phyloP scores from a whole-genome alignment of 768 basidiomycete species.

The Rhodocollybia butyracea region DNA sequence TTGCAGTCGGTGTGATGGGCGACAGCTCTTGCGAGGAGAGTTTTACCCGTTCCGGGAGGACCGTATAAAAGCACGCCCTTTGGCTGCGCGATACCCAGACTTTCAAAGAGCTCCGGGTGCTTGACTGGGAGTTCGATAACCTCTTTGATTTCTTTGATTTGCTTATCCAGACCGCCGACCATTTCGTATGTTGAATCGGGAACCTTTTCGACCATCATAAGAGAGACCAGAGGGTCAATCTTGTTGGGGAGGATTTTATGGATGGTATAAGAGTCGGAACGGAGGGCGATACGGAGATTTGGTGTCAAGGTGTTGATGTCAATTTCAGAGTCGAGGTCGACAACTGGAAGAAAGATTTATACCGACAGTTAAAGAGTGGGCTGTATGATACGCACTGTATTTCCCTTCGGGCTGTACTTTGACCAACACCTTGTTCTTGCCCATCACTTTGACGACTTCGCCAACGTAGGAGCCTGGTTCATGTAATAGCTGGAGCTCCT shows the following conservation, averaged over 20 bases:
- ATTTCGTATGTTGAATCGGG: conserved; percentile 99
- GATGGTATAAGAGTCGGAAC: conserved; percentile 93
- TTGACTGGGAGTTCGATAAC: conserved; percentile 82
- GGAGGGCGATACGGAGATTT: conserved; percentile 88
- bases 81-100: conserved; percentile 77
- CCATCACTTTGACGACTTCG: conserved; percentile 98
- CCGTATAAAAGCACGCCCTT: conserved; percentile 78
- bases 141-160: conserved; percentile 95
- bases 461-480: conserved; percentile 98
- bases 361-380: neutral
- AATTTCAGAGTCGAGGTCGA: conserved; percentile 89
- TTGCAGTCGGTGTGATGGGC: conserved; percentile 83
- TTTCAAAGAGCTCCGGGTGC: conserved; percentile 76
- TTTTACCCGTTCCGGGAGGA: conserved; percentile 78
- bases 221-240: conserved; percentile 94
- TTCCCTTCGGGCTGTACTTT: conserved; percentile 99
- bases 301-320: conserved; percentile 78
- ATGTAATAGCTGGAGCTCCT: conserved; percentile 89
- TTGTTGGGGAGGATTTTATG: conserved; percentile 98
- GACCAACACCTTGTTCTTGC: conserved; percentile 97
- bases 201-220: conserved; percentile 99
- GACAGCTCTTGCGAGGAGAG: conserved; percentile 70
- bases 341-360: conserved; percentile 49
- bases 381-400: conserved; percentile 77
- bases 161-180: conserved; percentile 98